A percentile compares a stretch with the other conserved stretches of the same genome.
phyloP scores from a whole-genome alignment of 345 rosid genomes.

The Aquilaria yunnanensis region DNA sequence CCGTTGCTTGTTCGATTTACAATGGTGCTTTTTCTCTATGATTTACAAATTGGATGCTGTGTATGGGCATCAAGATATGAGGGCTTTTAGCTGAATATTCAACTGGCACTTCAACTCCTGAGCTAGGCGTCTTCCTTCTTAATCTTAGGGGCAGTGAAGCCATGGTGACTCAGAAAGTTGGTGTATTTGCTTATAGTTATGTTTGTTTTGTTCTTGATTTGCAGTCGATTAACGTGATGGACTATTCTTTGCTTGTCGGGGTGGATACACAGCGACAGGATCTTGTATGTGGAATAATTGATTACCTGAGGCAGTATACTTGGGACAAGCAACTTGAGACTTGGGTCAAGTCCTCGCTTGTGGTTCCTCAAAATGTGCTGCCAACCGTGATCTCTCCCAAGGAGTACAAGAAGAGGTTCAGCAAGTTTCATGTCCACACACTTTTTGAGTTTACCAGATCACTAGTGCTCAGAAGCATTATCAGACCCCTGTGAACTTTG shows the following conservation, averaged over 20 bases:
- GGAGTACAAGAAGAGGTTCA: constrained; percentile 92
- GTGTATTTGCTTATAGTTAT: too few species aligned
- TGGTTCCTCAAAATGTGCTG: constrained; percentile 66
- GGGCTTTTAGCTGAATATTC: too few species aligned
- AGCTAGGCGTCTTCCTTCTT: too few species aligned
- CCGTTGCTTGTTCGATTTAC: not conserved
- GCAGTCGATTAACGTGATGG: constrained; percentile 95
- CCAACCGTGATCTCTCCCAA: constrained; percentile 91
- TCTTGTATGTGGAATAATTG: constrained; percentile 96
- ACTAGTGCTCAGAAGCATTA: constrained; percentile 60
- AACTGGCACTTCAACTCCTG: not conserved
- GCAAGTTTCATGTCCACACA: constrained; percentile 86
- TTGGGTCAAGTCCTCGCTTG: constrained; percentile 92
- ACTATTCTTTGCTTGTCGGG: constrained; percentile 88
- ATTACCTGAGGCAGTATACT: constrained; percentile 92
- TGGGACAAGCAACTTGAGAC: constrained; percentile 92
- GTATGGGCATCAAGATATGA: too few species aligned
- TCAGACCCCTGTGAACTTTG: constrained; percentile 35
- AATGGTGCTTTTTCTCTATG: not conserved
- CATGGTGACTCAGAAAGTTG: not conserved
- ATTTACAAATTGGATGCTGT: not conserved
- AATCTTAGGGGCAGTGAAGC: not conserved
- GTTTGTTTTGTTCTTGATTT: constrained; percentile 4
- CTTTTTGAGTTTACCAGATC: constrained; percentile 84
- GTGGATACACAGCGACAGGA: constrained; percentile 59